Conservation (phyloP, 2,329 filamentous ascomycete species). For the Fusarium nygamai region DNA sequence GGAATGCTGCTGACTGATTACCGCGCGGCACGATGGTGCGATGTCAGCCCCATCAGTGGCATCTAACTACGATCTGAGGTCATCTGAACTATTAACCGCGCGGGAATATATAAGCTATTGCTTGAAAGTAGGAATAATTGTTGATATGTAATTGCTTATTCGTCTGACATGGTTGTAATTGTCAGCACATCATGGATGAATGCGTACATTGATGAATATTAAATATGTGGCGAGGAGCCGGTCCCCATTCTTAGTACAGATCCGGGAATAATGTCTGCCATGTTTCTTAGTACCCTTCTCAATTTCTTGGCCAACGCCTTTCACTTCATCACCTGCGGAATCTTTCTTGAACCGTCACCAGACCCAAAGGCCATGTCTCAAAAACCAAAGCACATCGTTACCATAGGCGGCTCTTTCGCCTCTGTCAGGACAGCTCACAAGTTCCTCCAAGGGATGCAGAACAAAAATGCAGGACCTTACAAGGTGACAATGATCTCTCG, state of each 20-base stretch:
- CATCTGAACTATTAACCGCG: background rate
- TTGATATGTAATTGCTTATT: background rate
- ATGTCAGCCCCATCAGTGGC: background rate
- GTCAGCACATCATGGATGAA: background rate
- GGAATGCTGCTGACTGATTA: background rate
- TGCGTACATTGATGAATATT: background rate
- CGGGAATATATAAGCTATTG: background rate
- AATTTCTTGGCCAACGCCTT: background rate
- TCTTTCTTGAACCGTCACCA: background rate
- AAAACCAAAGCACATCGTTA: background rate
- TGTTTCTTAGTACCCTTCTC: background rate
- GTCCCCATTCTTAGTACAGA: rapidly evolving
- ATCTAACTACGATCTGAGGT: background rate
- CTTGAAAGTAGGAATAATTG: rapidly evolving
- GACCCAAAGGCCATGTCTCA: background rate
- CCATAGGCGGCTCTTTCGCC: background rate
- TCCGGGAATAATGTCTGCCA: rapidly evolving
- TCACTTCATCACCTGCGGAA: background rate
- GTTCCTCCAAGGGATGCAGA: background rate
- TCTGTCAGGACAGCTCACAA: background rate
- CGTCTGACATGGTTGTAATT: background rate
- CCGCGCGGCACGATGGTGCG: background rate
- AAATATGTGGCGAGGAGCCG: background rate
- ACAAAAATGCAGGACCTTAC: background rate
- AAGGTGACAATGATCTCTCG: background rate